Conservation (phyloP, 1,284 basidiomycete genomes). For the Leccinum subrobustum region DNA sequence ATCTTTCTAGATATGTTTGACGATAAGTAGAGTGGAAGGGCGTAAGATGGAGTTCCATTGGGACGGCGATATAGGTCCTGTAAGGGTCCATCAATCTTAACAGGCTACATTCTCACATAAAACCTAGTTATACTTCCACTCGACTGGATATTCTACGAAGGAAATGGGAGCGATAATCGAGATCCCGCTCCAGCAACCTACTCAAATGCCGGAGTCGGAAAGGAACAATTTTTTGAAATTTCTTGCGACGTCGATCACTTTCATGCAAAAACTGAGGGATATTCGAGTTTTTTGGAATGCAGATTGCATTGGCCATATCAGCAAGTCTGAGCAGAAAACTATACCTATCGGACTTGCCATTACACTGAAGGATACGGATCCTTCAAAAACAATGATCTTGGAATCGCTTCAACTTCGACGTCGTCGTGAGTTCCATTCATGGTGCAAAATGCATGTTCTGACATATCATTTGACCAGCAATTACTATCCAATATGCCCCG, state of each 20-base stretch:
- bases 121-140: slow-evolving; percentile 40
- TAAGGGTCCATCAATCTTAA: not conserved
- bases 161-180: slow-evolving; percentile 80
- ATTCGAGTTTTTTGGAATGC: slow-evolving; percentile 80
- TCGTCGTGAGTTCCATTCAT: slow-evolving; percentile 1
- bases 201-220: slow-evolving; percentile 62
- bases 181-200: slow-evolving; percentile 81
- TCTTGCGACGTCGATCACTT: slow-evolving; percentile 88
- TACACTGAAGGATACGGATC: slow-evolving; percentile 44
- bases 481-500: not conserved
- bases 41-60: not conserved
- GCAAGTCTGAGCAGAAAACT: slow-evolving; percentile 49
- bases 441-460: not conserved
- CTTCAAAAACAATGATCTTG: slow-evolving; percentile 53
- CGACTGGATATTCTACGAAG: slow-evolving; percentile 52
- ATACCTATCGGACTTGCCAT: slow-evolving; percentile 46
- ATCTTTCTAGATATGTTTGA: too few species aligned
- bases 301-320: slow-evolving; percentile 42
- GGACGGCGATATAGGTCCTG: not conserved
- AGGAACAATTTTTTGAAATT: slow-evolving; percentile 86
- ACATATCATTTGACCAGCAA: not conserved
- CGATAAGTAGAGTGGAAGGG: not conserved
- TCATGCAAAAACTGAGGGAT: slow-evolving; percentile 81
- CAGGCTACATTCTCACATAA: not conserved
- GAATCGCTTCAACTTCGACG: not conserved